Base-by-base conservation (phyloP, 2,329 filamentous ascomycete species). In the Alternaria atra region DNA sequence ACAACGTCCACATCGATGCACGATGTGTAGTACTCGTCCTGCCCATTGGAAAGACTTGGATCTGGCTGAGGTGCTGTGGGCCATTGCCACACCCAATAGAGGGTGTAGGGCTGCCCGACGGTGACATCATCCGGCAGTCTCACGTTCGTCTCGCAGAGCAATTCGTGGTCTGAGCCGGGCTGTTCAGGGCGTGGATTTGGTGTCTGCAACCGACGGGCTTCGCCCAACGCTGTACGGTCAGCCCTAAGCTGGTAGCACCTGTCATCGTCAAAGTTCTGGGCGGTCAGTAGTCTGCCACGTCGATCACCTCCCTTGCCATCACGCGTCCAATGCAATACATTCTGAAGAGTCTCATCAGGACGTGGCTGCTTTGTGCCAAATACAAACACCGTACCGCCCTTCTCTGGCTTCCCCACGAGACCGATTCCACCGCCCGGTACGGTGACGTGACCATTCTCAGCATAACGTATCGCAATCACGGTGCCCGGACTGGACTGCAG, bases 41-140 rank as follows among this genome's bases (percentile, higher is more conserved):
- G 83, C 54, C 77, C 77, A 35, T 63, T 84, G 58, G 7, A 75
- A 70, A 72, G 69, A 17, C 77, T 54, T 78, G 43, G 72, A 13
- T 63, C 57, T 30, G 4, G 15, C 81, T 76, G 67, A 32, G 62
- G 64, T 76, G 57, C 74, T 29, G 87, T 89, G 2, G 91, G 90
- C 92, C 92, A 97, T 77, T 95, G 90, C 94, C 94, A 97, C 53
- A 97, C 89, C 93, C 93, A 97, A 83, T 96, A 95, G 52, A 96
- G 80, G 4, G 92, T 93, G 75, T 93, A 91, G 37, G 84, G 84
- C 23, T 87, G 84, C 39, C 87, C 87, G 8, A 82, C 78, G 23
- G 84, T 79, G 54, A 87, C 80, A 71, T 91, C 85, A 3, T 80
- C 72, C 1, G 94, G 94, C n/a, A 97, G 82, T 72, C 89, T 84